phyloP scores from a whole-genome alignment of 768 basidiomycete genomes.

The Albatrellus ellisii region DNA sequence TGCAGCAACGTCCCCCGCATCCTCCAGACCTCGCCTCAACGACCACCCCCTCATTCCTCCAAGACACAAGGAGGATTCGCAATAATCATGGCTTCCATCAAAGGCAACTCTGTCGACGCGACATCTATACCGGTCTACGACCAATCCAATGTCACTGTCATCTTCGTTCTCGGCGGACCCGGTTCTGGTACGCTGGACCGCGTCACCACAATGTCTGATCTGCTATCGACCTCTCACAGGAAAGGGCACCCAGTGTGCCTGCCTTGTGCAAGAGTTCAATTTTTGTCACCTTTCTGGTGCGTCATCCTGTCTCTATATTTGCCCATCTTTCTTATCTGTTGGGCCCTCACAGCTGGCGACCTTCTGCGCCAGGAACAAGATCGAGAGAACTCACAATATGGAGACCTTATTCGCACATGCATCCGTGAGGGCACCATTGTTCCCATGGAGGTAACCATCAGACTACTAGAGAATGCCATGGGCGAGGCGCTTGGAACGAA shows the following conservation, averaged over 20 bases:
- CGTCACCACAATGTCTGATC: too few relatives aligned
- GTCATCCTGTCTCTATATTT: conserved; percentile 15
- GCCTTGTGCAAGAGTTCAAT: conserved; percentile 69
- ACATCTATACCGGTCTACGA: conserved; percentile 34
- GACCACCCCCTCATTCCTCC: conserved; percentile 59
- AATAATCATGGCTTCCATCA: conserved; percentile 6
- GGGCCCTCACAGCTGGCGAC: conserved; percentile 65
- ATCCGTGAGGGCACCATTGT: conserved; percentile 92
- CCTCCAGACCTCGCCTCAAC: conserved; percentile 42
- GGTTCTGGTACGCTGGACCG: conserved; percentile 59
- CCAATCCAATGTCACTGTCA: conserved; percentile 61
- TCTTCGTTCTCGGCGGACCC: conserved; percentile 95
- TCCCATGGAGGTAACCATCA: conserved; percentile 93
- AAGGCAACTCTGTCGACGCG: background rate
- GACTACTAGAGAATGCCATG: conserved; percentile 93
- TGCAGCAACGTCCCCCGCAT: conserved; percentile 46
- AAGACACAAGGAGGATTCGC: conserved; percentile 25
- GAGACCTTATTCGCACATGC: conserved; percentile 72
- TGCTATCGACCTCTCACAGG: conserved; percentile 32
- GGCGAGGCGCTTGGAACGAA: conserved; percentile 33
- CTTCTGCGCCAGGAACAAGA: conserved; percentile 90
- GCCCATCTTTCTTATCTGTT: conserved; percentile 1
- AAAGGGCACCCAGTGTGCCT: conserved; percentile 91
- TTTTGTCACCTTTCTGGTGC: conserved; percentile 89
- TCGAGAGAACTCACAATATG: conserved; percentile 72